Base-by-base conservation (phyloP, 2,329 filamentous ascomycete species). In the Cercospora sojina region DNA sequence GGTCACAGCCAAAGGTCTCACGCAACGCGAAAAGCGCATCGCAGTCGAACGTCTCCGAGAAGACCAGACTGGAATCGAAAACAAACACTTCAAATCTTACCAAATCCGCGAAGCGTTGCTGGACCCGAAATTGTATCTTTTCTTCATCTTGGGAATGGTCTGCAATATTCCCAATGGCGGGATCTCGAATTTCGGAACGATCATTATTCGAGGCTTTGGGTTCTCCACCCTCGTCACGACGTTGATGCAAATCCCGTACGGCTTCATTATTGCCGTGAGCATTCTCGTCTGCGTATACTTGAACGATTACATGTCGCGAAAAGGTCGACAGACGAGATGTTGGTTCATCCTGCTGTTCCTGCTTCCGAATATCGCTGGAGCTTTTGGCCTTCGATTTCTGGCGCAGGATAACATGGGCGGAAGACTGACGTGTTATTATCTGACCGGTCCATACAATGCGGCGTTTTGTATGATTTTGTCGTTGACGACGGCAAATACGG, bases 121-220 rank as follows among this genome's bases (percentile, higher is more conserved):
- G 47, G 87, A 88, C 72, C 83, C 84, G 70, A 88, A 88, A 75
- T 80, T 86, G 0, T 88, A 86, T 75, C 78, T 88, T 16, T 86
- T 88, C 70, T 85, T 85, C 53, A 65, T 83, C 7, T 77, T 86
- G 41, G 84, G 83, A 0, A 70, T 83, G 12, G 80, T 86, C 66
- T 79, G 79, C 65, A 87, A 86, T 67, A 77, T 83, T 2, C 81
- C 81, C 0, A 88, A 88, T 63, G 86, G 85, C 3, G 86, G 86
- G 13, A 85, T 87, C 58, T 82, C 80, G 0, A 87, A 86, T 64
- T 88, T 87, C 69, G 84, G 84, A 59, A 87, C 85, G 0, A 78
- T 87, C 58, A 85, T 88, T 59, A 87, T 88, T 69, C 75, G 86
- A 64, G 84, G 84, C 0, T 83, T 88, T 31, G 85, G 86, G 6